Conservation (phyloP, 2,329 filamentous ascomycete species). For the Leptodontidium sp. region DNA sequence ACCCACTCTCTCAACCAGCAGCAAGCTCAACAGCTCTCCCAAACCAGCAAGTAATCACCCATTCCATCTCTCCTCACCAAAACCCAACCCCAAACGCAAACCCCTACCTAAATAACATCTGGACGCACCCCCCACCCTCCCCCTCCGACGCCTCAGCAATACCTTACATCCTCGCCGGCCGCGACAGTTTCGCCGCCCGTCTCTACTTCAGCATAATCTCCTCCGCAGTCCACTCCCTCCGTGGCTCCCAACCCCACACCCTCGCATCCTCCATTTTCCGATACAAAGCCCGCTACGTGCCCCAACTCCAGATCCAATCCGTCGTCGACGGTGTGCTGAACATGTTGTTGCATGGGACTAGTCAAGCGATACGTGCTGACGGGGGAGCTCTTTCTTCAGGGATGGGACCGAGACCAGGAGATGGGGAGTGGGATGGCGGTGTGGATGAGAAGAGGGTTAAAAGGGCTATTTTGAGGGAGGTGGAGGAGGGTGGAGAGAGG, state of each 20-base stretch:
- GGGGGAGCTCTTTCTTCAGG: not conserved
- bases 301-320: not conserved
- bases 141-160: slow-evolving; percentile 14
- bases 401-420: not conserved
- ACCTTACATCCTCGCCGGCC: slow-evolving; percentile 34
- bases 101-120: slow-evolving; percentile 8
- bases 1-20: not conserved
- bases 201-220: slow-evolving; percentile 35
- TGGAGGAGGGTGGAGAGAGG: slow-evolving; percentile 18
- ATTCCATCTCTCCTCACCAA: not conserved
- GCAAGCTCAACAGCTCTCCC: not conserved
- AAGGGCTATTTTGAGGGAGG: slow-evolving; percentile 13
- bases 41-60: not conserved
- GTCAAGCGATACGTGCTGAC: not conserved
- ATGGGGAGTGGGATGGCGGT: not conserved
- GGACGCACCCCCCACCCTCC: not conserved
- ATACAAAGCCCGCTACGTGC: slow-evolving; percentile 27
- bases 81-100: no score
- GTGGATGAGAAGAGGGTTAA: slow-evolving; percentile 9
- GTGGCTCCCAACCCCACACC: slow-evolving; percentile 9
- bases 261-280: slow-evolving; percentile 29
- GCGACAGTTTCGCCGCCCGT: slow-evolving; percentile 32
- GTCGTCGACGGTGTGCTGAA: slow-evolving; percentile 26
- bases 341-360: slow-evolving; percentile 31
- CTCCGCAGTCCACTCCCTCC: slow-evolving; percentile 21